These are phyloP conservation scores for Aspergillus niger DNA, from an alignment of 2,329 filamentous ascomycete genomes.

Conservation along the genomic window DNA sequence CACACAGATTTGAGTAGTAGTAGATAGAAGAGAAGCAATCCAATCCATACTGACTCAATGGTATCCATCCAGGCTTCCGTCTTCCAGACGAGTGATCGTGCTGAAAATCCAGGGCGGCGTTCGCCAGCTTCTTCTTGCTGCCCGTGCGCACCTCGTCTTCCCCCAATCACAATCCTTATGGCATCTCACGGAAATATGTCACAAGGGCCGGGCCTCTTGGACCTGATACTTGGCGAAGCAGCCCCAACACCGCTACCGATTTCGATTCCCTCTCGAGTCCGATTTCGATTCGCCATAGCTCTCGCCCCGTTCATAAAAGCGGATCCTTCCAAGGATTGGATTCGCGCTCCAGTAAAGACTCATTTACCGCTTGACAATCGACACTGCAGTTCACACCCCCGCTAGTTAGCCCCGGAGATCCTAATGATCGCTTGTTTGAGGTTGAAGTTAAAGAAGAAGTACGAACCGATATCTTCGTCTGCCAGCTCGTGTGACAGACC, in stretches of 20 bases:
- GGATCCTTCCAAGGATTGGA: conserved; percentile 22
- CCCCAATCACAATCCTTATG: conserved; percentile 26
- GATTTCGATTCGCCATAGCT: conserved; percentile 32
- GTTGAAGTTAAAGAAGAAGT: not conserved
- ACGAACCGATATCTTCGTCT: conserved; percentile 94
- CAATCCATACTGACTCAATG: conserved; percentile 17
- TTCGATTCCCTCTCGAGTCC: conserved; percentile 22
- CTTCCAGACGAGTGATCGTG: conserved; percentile 21
- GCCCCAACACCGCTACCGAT: conserved; percentile 19
- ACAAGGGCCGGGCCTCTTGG: conserved; percentile 31
- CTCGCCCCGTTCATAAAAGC: conserved; percentile 29
- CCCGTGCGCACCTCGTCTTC: conserved; percentile 24
- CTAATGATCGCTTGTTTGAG: conserved; percentile 4
- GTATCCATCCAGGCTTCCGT: conserved; percentile 16
- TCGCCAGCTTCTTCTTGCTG: conserved; percentile 21
- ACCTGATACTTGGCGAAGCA: conserved; percentile 24
- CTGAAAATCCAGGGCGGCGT: conserved; percentile 19
- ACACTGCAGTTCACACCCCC: conserved; percentile 48
- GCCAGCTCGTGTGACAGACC: conserved; percentile 87
- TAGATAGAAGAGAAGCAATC: not conserved
- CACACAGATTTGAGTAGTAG: conserved; percentile 20
- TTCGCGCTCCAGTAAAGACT: conserved; percentile 10
- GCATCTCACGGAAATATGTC: conserved; percentile 33
- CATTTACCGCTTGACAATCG: conserved; percentile 68
- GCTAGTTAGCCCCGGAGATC: conserved; percentile 27